Percentiles rank a stretch among this genome's conserved stretches.
Evolutionary conservation across 2,329 filamentous ascomycete genomes (phyloP).

Genomic region (Xylaria sp.): DNA sequence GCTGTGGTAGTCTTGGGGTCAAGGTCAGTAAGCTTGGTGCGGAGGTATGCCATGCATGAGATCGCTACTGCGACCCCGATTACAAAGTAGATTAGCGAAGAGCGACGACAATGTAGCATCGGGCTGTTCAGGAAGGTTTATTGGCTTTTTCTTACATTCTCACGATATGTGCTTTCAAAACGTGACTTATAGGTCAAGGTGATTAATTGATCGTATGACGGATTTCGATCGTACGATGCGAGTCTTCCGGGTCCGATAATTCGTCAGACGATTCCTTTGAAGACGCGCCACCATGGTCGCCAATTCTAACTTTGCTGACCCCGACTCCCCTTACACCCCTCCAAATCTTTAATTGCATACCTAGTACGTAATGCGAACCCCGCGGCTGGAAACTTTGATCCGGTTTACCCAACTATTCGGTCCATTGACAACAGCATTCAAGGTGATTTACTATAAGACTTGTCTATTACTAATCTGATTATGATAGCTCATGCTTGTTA

Average conservation of each 20-base stretch:
- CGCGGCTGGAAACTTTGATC: background rate
- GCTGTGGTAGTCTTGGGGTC: background rate
- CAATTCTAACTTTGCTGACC: slow-evolving; percentile 17
- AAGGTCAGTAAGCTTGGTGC: slow-evolving; percentile 22
- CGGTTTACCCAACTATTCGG: background rate
- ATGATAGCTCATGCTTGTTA: slow-evolving; percentile 15
- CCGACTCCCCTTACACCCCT: background rate
- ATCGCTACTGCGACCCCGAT: slow-evolving; percentile 42
- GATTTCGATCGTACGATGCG: slow-evolving; percentile 31
- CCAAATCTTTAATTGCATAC: background rate
- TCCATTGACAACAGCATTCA: background rate
- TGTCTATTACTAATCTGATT: slow-evolving; percentile 32
- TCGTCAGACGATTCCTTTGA: slow-evolving; percentile 19
- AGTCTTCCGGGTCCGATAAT: slow-evolving; percentile 5
- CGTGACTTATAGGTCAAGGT: slow-evolving; percentile 6
- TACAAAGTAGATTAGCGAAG: slow-evolving; percentile 38
- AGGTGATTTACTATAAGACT: background rate
- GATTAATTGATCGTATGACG: slow-evolving; percentile 41
- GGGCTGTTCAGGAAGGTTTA: background rate
- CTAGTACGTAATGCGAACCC: background rate
- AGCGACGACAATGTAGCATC: slow-evolving; percentile 32
- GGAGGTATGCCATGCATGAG: slow-evolving; percentile 41
- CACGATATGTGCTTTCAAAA: background rate
- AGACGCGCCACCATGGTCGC: slow-evolving; percentile 2
- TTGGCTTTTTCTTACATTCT: background rate